Evolutionary conservation across 2,329 filamentous ascomycete species (phyloP), one percentile per base, ranked within the genome.

Genomic region (Colletotrichum acutatum): DNA sequence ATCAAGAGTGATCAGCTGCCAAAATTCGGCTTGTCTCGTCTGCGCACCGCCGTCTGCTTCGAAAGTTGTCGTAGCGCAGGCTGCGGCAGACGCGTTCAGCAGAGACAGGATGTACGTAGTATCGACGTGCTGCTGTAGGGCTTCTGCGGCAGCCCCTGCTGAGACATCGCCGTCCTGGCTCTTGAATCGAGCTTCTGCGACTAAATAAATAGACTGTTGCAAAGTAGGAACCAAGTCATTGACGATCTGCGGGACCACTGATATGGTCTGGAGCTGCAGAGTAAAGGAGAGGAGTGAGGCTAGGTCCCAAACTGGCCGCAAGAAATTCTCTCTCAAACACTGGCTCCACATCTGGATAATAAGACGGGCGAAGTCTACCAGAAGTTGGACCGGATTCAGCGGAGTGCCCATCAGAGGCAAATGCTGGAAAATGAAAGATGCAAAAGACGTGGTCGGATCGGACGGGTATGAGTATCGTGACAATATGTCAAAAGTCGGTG

Each of bases 271-370:
- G 4, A 90, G 84, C 58, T 90, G 87, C 5, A 95, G 82, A 0
- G 91, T 88, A 74, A 92, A 92, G 14, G 88, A 85, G 14, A 95
- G 78, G 42, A 94, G 84, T 26, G 92, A 88, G 26, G 93, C 84
- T 4, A 96, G 83, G 49, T 94, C 85, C 74, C 88, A 89, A 53
- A 95, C 85, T 0, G 93, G 92, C 12, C 85, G 84, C 77, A 91
- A 90, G 81, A 90, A 84, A 75, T 86, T 85, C 76, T 95, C 93
- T 12, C 88, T 84, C 7, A 92, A 82, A 78, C 93, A 95, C 24
- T 86, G 87, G 19, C 86, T 86, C 93, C 94, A 96, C 16, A 96
- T 80, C 19, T 87, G 85, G 62, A 94, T 86, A 24, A 95, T 82
- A 34, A 91, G 84, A 61, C 89, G 85, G 63, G 90, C 90, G 75